Evolutionary conservation across 306 rosid species (phyloP), one percentile per base, ranked within the genome.

Genomic region (Senna tora): DNA sequence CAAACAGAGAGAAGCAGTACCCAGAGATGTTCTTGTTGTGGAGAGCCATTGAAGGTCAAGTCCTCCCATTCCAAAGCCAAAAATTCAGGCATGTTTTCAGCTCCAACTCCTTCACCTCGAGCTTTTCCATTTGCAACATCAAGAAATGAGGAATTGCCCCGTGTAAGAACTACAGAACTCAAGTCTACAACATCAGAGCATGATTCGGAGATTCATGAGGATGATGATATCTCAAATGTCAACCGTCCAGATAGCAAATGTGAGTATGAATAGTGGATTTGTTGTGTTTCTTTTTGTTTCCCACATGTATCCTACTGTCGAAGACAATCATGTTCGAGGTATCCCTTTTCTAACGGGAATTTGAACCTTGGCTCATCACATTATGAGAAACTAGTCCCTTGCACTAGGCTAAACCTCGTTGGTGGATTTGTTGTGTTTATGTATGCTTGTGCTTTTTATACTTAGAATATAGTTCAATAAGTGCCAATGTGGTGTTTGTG

Each of bases 1-100:
- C 77, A 62, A 25, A 9, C 60, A 21, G 88, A 80, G 59, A 84
- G 36, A 65, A 76, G 47, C 22, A 65, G 28, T 59, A 49, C 21
- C 65, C 53, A 75, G 9, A n/a, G 25, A 25, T 89, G 96, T 76
- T 80, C 96, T 0, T 94, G 98, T n/a, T 94, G 97, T 60, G 92
- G 95, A 9, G 77, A 60, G 67, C 83, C 89, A 14, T 72, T 86
- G 83, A 87, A 81, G 87, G 71, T 72, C 47, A 89, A 75, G 49
- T 41, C 84, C 15, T 21, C 84, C 9, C 14, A 63, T 50, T 55
- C 83, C 3, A 87, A 79, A 73, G 77, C 28, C 16, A 84, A 67
- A 61, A 76, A 19, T 49, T 77, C 79, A 0, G 28, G 33, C 8
- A 22, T 57, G 0, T 41, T 84, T 42, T 75, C 84, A 46, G 92